Conservation (phyloP, 495 filamentous ascomycete genomes). For the Cryomyces minteri region DNA sequence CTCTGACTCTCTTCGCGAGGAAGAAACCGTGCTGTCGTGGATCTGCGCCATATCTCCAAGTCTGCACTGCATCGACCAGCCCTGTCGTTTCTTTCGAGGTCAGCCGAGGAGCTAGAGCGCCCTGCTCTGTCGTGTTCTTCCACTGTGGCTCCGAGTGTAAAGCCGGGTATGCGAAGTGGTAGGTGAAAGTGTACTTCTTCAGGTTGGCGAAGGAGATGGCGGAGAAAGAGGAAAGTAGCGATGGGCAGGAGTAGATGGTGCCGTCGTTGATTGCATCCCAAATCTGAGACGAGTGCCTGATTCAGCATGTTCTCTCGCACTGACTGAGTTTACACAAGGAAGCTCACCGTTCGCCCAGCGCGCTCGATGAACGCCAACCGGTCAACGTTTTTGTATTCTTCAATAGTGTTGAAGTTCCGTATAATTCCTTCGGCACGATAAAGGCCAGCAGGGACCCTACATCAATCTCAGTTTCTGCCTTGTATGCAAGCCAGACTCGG, state of each 20-base stretch:
- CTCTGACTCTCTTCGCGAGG: slow-evolving; percentile 53
- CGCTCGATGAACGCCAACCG: slow-evolving; percentile 52
- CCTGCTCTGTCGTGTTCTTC: slow-evolving; percentile 24
- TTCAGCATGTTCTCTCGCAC: background rate
- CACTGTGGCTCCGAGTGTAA: slow-evolving; percentile 75
- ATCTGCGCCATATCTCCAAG: slow-evolving; percentile 70
- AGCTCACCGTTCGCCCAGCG: slow-evolving; percentile 53
- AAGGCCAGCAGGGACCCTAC: slow-evolving; percentile 50
- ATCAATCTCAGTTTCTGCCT: background rate
- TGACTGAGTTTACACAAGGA: background rate
- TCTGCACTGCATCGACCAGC: slow-evolving; percentile 62
- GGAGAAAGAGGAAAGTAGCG: slow-evolving; percentile 69
- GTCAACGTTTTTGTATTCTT: slow-evolving; percentile 69
- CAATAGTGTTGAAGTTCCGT: slow-evolving; percentile 89
- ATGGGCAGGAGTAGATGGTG: slow-evolving; percentile 85
- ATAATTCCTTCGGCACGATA: slow-evolving; percentile 84
- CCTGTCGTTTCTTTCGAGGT: slow-evolving; percentile 46
- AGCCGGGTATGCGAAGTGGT: slow-evolving; percentile 90
- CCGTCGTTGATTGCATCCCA: slow-evolving; percentile 96
- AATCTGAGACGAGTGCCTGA: slow-evolving; percentile 33
- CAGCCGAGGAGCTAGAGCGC: slow-evolving; percentile 27
- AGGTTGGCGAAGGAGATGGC: slow-evolving; percentile 89
- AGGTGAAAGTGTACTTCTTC: slow-evolving; percentile 87
- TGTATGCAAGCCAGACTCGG: too few species aligned
- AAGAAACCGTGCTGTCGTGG: slow-evolving; percentile 83